phyloP scores from a whole-genome alignment of 2,329 filamentous ascomycete genomes.

The Aspergillus novofumigatus region DNA sequence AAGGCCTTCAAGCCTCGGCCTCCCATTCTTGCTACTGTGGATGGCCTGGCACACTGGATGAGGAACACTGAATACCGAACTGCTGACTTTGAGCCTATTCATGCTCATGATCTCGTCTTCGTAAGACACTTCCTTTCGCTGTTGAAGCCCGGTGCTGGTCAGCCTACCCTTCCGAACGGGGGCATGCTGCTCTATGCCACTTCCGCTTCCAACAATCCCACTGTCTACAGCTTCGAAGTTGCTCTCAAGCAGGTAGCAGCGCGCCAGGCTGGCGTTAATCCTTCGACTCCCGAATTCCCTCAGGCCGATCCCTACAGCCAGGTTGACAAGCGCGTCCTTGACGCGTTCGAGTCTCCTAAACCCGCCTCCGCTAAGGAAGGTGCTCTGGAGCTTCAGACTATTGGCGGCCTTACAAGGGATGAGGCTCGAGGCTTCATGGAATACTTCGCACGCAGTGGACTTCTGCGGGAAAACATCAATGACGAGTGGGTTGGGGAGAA shows the following conservation, averaged over 20 bases:
- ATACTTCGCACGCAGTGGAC: constrained; percentile 85
- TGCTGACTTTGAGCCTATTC: constrained; percentile 67
- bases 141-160: constrained; percentile 45
- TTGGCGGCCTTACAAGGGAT: constrained; percentile 66
- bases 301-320: constrained; percentile 50
- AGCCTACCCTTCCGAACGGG: constrained; percentile 59
- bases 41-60: constrained; percentile 81
- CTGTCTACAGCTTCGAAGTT: constrained; percentile 63
- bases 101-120: constrained; percentile 78
- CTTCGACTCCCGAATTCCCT: constrained; percentile 40
- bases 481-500: constrained; percentile 71
- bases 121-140: constrained; percentile 70
- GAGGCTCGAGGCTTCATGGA: constrained; percentile 82
- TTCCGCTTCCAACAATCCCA: constrained; percentile 65
- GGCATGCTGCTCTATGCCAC: constrained; percentile 74
- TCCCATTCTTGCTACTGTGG: constrained; percentile 69
- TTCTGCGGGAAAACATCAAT: constrained; percentile 67
- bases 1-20: constrained; percentile 48
- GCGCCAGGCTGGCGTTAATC: constrained; percentile 35
- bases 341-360: constrained; percentile 34
- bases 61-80: constrained; percentile 69
- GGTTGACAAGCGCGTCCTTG: constrained; percentile 51
- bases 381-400: constrained; percentile 46
- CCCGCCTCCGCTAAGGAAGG: constrained; percentile 22
- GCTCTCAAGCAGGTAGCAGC: constrained; percentile 53